Evolutionary conservation across 768 basidiomycete species (phyloP).

Genomic region (Termitomyces sp.): DNA sequence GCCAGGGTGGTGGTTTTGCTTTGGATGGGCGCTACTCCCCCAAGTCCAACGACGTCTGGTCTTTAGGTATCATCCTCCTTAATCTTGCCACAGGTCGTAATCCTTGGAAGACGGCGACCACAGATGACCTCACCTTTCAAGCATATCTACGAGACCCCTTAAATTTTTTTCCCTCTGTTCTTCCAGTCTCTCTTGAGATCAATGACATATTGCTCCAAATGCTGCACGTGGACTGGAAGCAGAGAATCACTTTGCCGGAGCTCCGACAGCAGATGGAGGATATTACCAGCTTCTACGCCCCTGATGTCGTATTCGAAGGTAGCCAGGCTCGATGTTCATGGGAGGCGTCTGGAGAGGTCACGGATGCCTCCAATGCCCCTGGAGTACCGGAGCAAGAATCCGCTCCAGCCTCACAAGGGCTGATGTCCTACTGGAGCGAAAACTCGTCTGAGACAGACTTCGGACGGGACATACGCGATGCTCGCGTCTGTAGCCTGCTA

Average conservation of each 20-base stretch:
- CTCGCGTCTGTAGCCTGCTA: neutral
- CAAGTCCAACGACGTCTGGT: conserved; percentile 92
- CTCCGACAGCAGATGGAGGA: conserved; percentile 54
- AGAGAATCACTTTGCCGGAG: conserved; percentile 46
- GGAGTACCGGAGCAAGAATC: conserved; percentile 1
- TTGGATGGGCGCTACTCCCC: conserved; percentile 76
- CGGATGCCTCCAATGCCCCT: conserved; percentile 40
- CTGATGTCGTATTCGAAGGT: conserved; percentile 75
- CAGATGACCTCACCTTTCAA: conserved; percentile 83
- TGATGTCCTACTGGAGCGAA: conserved; percentile 19
- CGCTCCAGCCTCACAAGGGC: conserved; percentile 1
- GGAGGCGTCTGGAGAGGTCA: no score
- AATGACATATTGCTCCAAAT: conserved; percentile 74
- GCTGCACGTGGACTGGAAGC: conserved; percentile 68
- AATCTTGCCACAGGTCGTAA: conserved; percentile 94
- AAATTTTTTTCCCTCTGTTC: conserved; percentile 80
- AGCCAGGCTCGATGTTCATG: conserved; percentile 77
- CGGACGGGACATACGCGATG: neutral
- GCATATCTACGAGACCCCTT: conserved; percentile 76
- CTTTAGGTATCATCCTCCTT: conserved; percentile 91
- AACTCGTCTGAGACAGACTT: conserved; percentile 11
- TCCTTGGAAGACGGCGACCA: conserved; percentile 90
- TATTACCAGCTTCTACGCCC: conserved; percentile 65
- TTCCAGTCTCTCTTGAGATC: conserved; percentile 73
- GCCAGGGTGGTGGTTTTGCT: conserved; percentile 73